Conservation (phyloP, 495 filamentous ascomycete species). For the Neurospora sp. region DNA sequence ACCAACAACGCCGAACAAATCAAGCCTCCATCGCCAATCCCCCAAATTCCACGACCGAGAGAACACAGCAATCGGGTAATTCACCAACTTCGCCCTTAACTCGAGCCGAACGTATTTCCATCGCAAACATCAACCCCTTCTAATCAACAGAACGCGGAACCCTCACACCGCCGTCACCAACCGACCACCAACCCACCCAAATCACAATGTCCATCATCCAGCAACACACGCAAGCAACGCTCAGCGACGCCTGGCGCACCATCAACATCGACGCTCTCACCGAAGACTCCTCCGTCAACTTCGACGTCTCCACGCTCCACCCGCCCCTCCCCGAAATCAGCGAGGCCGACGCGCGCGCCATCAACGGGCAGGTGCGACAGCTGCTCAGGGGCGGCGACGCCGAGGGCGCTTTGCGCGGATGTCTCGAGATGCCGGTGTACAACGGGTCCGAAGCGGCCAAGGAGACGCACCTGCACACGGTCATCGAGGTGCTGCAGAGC, state of each 20-base stretch:
- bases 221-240: conserved; percentile 39
- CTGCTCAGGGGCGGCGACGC: conserved; percentile 73
- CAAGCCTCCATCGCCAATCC: neutral
- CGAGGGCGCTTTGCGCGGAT: conserved; percentile 71
- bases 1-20: neutral
- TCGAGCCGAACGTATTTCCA: neutral
- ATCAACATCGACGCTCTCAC: conserved; percentile 87
- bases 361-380: conserved; percentile 73
- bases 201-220: conserved; percentile 47
- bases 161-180: neutral
- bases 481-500: conserved; percentile 79
- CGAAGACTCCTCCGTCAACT: conserved; percentile 80
- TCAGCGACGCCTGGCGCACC: conserved; percentile 67
- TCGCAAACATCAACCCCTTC: neutral
- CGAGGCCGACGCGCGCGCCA: conserved; percentile 59
- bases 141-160: neutral
- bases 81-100: neutral
- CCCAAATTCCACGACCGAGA: neutral
- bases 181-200: neutral
- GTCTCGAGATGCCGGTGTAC: conserved; percentile 57
- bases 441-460: conserved; percentile 60
- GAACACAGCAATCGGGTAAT: neutral
- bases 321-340: conserved; percentile 57
- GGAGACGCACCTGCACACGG: conserved; percentile 71
- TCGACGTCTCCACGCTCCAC: conserved; percentile 69